Conservation (phyloP, 441 rosid species). For the Mallotus japonicus region DNA sequence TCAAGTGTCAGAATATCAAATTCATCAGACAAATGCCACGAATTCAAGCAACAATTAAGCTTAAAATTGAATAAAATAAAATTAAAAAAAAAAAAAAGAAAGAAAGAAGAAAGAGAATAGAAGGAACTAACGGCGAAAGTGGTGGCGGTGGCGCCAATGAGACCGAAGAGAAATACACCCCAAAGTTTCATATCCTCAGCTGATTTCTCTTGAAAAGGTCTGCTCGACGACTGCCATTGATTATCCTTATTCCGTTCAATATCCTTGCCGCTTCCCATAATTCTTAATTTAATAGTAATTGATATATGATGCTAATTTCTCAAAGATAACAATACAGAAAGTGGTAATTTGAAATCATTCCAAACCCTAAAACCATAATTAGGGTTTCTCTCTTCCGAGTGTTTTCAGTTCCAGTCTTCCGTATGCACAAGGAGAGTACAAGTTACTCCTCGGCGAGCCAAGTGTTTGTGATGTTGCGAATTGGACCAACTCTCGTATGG, state of each 20-base stretch:
- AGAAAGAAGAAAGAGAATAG: background rate
- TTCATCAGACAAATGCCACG: no score
- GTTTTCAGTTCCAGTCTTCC: no score
- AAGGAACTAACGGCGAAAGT: constrained; percentile 60
- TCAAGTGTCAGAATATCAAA: no score
- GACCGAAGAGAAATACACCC: constrained; percentile 66
- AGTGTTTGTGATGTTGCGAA: no score
- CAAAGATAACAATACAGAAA: background rate
- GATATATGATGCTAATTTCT: background rate
- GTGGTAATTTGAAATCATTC: background rate
- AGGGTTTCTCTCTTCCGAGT: background rate
- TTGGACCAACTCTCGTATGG: no score
- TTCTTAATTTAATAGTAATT: no score
- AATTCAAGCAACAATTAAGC: no score
- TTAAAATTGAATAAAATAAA: no score
- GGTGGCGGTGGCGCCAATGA: constrained; percentile 81
- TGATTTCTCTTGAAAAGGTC: constrained; percentile 28
- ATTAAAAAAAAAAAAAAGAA: background rate
- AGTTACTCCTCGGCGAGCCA: no score
- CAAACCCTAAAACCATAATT: constrained; percentile 21
- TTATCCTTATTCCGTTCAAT: constrained; percentile 9
- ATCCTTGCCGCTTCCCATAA: constrained; percentile 15
- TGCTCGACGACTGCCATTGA: constrained; percentile 9
- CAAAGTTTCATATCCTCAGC: constrained; percentile 47
- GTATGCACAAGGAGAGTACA: no score